Conservation (phyloP, 2,329 filamentous ascomycete genomes). For the Fusarium mexicanum region DNA sequence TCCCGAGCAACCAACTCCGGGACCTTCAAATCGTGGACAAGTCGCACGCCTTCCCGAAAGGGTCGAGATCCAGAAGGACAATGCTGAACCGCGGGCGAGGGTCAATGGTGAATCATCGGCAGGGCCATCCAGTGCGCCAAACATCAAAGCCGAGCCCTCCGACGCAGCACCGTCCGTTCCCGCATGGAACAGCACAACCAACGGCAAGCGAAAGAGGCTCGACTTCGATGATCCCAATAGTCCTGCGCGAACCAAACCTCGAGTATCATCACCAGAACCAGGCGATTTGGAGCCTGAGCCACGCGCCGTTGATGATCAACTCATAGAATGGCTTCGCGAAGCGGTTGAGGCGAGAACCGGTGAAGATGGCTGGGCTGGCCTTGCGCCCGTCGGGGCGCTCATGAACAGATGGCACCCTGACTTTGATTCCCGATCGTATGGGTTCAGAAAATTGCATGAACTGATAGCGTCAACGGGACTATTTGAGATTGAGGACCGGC, state of each 20-base stretch:
- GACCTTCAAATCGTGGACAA: background rate
- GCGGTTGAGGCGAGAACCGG: conserved; percentile 36
- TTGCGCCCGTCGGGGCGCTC: conserved; percentile 40
- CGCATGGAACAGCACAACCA: background rate
- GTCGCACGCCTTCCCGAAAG: accelerated
- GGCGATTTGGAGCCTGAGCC: accelerated
- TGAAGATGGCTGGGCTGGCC: conserved; percentile 43
- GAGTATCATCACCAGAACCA: background rate
- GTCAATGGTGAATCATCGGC: accelerated
- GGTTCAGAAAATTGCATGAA: conserved; percentile 37
- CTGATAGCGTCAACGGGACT: background rate
- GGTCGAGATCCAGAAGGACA: background rate
- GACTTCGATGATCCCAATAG: background rate
- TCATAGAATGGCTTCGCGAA: conserved; percentile 6
- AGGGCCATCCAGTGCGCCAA: background rate
- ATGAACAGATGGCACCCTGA: conserved; percentile 43
- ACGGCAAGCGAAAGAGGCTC: background rate
- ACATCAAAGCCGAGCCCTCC: background rate
- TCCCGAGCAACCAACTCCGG: accelerated
- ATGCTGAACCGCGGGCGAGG: accelerated
- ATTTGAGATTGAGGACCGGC: background rate
- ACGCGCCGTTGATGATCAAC: accelerated
- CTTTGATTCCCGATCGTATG: conserved; percentile 46
- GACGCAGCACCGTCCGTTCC: background rate
- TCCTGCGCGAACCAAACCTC: background rate